These are phyloP conservation scores for Trapa incisa DNA, from an alignment of 345 rosid species.

Conservation along the genomic window DNA sequence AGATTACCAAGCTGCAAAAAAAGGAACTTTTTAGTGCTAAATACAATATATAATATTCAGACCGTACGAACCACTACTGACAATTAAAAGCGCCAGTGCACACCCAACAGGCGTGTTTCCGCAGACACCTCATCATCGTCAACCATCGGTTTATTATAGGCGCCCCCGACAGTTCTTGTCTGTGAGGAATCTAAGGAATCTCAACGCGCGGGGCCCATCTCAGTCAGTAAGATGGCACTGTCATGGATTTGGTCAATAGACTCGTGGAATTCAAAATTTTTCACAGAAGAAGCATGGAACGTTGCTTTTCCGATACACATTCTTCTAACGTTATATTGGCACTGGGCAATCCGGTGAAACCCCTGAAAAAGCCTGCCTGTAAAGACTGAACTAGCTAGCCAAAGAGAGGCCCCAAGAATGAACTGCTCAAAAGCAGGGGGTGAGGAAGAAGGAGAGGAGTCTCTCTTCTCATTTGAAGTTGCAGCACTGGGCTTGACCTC, in stretches of 20 bases:
- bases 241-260: not conserved
- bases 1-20: no score
- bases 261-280: not conserved
- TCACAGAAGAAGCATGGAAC: not conserved
- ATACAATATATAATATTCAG: no score
- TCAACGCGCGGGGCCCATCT: not conserved
- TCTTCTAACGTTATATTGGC: not conserved
- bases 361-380: not conserved
- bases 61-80: no score
- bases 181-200: not conserved
- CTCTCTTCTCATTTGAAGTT: constrained; percentile 52
- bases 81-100: no score
- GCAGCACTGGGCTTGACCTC: constrained; percentile 72
- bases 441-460: not conserved
- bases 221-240: not conserved
- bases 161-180: no score
- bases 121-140: no score
- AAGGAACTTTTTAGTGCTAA: no score
- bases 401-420: not conserved
- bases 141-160: no score
- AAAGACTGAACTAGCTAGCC: not conserved
- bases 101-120: no score
- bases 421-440: not conserved
- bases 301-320: not conserved
- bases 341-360: not conserved